A percentile compares a stretch with the other conserved stretches of the same genome.
Evolutionary conservation across 352 stramenopile genomes (phyloP).

Genomic region (Phytophthora litchii): DNA sequence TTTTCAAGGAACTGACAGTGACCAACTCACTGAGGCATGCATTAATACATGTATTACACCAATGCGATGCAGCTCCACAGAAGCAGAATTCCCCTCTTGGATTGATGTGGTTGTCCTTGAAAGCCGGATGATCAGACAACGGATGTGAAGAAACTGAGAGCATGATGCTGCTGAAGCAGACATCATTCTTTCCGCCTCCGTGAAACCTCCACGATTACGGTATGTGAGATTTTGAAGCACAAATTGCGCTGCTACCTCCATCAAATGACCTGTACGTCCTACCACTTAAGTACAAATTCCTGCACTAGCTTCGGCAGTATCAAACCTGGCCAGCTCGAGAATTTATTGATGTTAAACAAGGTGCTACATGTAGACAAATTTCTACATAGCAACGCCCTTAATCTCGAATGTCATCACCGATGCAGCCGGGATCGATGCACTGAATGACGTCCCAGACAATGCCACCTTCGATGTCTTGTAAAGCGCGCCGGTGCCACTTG

Average conservation of each 20-base stretch:
- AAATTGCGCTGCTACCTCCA: not conserved
- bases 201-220: not conserved
- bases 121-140: slow-evolving; percentile 4
- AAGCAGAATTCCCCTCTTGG: not conserved
- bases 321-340: slow-evolving; percentile 1
- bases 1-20: too few species aligned
- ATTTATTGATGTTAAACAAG: not conserved
- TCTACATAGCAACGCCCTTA: slow-evolving; percentile 17
- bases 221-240: not conserved
- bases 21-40: too few species aligned
- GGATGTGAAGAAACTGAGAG: not conserved
- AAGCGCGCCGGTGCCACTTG: slow-evolving; percentile 35
- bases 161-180: too few species aligned
- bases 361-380: not conserved
- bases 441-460: slow-evolving; percentile 42
- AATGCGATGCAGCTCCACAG: too few species aligned
- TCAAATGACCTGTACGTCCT: not conserved
- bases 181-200: too few species aligned
- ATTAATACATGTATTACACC: too few species aligned
- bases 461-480: slow-evolving; percentile 40
- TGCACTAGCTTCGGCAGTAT: too few species aligned
- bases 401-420: slow-evolving; percentile 60
- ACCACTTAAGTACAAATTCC: not conserved
- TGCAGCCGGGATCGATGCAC: slow-evolving; percentile 35
- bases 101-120: not conserved